Evolutionary conservation across 1,139 yeast species (phyloP).

Genomic region (Saccharomyces hybrid): DNA sequence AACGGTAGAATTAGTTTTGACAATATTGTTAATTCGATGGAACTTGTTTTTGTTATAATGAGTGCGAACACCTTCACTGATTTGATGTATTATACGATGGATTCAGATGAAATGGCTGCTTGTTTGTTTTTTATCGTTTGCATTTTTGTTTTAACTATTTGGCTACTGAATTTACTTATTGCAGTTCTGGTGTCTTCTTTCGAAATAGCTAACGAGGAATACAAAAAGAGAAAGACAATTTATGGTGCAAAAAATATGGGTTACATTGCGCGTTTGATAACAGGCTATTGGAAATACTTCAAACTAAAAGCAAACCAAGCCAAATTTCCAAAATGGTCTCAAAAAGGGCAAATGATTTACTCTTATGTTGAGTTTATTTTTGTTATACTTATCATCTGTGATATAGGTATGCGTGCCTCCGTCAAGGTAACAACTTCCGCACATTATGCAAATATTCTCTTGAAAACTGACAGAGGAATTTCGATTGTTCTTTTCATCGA

Average conservation of each 20-base stretch:
- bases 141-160: constrained; percentile 67
- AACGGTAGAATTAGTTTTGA: constrained; percentile 74
- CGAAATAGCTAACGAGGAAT: constrained; percentile 35
- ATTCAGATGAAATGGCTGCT: constrained; percentile 74
- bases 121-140: constrained; percentile 69
- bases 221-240: constrained; percentile 30
- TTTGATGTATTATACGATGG: constrained; percentile 80
- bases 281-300: constrained; percentile 24
- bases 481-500: constrained; percentile 51
- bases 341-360: constrained; percentile 22
- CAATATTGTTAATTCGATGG: constrained; percentile 73
- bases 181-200: constrained; percentile 55
- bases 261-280: constrained; percentile 9
- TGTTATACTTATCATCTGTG: constrained; percentile 41
- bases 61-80: constrained; percentile 90
- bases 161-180: constrained; percentile 78
- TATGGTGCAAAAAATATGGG: not conserved
- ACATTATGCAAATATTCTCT: constrained; percentile 31
- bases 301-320: constrained; percentile 21
- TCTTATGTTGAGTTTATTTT: constrained; percentile 42
- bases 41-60: constrained; percentile 79
- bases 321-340: constrained; percentile 17
- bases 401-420: constrained; percentile 46
- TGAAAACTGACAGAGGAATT: constrained; percentile 44
- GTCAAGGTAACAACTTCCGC: constrained; percentile 35